Conservation (phyloP, 2,329 filamentous ascomycete genomes). For the Colletotrichum sp. region DNA sequence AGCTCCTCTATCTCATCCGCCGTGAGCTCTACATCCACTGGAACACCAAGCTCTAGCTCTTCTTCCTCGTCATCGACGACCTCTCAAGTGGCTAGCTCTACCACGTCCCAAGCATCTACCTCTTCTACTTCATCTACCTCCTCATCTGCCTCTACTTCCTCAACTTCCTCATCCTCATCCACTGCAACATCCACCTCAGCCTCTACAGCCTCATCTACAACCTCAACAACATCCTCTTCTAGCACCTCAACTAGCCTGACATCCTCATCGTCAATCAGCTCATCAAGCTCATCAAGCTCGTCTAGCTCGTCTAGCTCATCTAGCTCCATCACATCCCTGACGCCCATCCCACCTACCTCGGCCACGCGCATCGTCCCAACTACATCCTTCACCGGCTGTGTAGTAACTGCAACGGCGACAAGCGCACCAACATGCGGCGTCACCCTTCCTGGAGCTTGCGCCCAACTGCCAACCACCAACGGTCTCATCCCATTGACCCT, state of each 20-base stretch:
- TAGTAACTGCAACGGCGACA: not conserved
- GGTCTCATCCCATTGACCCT: not conserved
- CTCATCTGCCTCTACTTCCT: not conserved
- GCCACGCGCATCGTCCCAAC: not conserved
- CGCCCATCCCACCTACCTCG: not conserved
- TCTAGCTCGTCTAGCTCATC: not conserved
- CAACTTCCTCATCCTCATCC: not conserved
- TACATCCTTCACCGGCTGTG: not conserved
- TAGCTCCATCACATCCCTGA: not conserved
- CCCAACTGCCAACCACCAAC: not conserved
- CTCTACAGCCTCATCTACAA: not conserved
- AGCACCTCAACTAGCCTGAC: not conserved
- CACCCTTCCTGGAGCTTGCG: not conserved
- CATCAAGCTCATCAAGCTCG: not conserved
- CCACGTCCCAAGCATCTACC: not conserved
- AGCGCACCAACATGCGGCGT: not conserved
- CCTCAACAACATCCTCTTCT: not conserved
- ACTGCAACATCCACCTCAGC: rapidly evolving
- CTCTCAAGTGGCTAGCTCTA: not conserved
- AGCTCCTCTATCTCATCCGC: not conserved
- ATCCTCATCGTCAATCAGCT: not conserved
- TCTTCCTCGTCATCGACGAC: not conserved
- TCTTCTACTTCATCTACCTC: not conserved
- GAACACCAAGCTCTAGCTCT: not conserved
- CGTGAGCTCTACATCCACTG: not conserved